These are phyloP conservation scores for Aspergillus calidoustus DNA, from an alignment of 2,329 filamentous ascomycete genomes.

Conservation along the genomic window DNA sequence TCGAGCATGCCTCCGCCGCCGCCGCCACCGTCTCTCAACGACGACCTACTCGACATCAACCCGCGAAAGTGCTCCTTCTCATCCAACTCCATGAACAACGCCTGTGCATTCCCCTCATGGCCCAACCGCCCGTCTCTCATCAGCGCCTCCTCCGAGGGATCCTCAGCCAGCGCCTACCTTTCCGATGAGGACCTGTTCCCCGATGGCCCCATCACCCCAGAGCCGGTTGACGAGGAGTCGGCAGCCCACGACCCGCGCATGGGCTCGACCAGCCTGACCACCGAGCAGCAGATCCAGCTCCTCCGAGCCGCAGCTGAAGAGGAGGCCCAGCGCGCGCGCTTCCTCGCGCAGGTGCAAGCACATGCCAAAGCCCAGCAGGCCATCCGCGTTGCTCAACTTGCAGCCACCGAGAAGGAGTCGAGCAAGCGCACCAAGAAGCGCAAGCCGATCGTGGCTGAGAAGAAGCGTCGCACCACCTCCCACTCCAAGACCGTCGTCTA, in stretches of 20 bases:
- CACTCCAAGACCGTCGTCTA: conserved; percentile 21
- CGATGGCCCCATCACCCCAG: conserved; percentile 34
- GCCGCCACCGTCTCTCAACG: conserved; percentile 44
- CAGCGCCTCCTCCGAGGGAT: conserved; percentile 35
- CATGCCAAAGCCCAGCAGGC: conserved; percentile 47
- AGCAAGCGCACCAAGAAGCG: conserved; percentile 36
- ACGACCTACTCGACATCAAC: conserved; percentile 45
- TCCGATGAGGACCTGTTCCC: conserved; percentile 49
- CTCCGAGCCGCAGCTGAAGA: conserved; percentile 42
- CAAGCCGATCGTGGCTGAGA: conserved; percentile 29
- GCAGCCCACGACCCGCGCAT: conserved; percentile 28
- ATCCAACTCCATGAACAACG: conserved; percentile 43
- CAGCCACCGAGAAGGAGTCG: conserved; percentile 30
- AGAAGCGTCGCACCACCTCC: conserved; percentile 33
- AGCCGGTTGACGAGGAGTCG: conserved; percentile 36
- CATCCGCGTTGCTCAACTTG: conserved; percentile 40
- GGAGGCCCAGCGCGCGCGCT: conserved; percentile 41
- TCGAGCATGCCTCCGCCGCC: conserved; percentile 38
- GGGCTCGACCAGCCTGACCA: conserved; percentile 36
- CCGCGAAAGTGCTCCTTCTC: conserved; percentile 50
- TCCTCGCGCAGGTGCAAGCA: conserved; percentile 47
- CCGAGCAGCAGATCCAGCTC: conserved; percentile 46
- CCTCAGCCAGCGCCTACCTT: conserved; percentile 44
- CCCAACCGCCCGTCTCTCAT: conserved; percentile 47
- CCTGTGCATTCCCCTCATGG: conserved; percentile 51